Evolutionary conservation across 1,284 basidiomycete species (phyloP).

Genomic region (Cystobasidium slooffiae): DNA sequence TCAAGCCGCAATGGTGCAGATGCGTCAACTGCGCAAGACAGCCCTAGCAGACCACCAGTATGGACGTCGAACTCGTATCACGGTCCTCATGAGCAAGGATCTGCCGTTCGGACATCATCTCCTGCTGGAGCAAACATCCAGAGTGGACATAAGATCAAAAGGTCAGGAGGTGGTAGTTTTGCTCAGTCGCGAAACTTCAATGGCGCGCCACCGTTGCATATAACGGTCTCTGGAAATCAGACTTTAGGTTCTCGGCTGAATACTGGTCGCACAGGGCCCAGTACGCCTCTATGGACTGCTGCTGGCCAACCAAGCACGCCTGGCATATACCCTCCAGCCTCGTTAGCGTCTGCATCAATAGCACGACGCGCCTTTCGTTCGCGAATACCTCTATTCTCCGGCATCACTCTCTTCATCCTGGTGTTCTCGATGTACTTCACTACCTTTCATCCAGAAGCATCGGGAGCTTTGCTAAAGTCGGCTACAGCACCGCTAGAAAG

Average conservation of each 20-base stretch:
- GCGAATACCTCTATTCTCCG: slow-evolving; percentile 2
- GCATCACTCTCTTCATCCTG: slow-evolving; percentile 13
- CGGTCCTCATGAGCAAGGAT: background rate
- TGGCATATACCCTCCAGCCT: slow-evolving; percentile 11
- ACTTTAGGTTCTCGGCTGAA: background rate
- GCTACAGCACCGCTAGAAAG: slow-evolving; percentile 26
- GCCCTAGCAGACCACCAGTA: background rate
- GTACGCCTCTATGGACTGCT: background rate
- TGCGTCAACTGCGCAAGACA: background rate
- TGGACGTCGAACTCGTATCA: slow-evolving; percentile 9
- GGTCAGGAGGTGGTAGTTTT: slow-evolving; percentile 17
- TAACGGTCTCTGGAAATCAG: background rate
- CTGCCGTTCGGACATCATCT: background rate
- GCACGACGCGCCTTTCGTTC: slow-evolving; percentile 11
- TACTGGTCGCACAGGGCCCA: background rate
- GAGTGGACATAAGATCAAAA: background rate
- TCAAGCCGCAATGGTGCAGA: background rate
- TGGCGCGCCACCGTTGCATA: slow-evolving; percentile 16
- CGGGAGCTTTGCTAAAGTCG: slow-evolving; percentile 15
- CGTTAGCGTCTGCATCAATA: background rate
- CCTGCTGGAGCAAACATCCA: background rate
- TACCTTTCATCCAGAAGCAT: slow-evolving; percentile 31
- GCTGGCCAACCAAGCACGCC: background rate
- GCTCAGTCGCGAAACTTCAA: slow-evolving; percentile 10
- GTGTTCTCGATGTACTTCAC: slow-evolving; percentile 23